A percentile compares a stretch with the other conserved stretches of the same genome.
Conservation (phyloP, 2,329 filamentous ascomycete genomes). For the Xylogone sp. region DNA sequence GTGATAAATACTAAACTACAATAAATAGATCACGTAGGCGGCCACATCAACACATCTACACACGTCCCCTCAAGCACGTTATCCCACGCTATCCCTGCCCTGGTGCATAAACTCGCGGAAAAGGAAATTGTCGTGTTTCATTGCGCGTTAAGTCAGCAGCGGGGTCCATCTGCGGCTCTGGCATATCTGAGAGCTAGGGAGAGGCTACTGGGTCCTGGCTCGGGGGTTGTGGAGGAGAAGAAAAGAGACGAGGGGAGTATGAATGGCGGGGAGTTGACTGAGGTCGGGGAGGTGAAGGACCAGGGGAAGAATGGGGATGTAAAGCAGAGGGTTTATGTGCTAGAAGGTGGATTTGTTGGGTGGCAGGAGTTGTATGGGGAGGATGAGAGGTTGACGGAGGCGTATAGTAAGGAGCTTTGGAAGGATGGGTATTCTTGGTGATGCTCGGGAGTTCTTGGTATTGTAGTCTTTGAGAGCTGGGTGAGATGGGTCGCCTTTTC, state of each 20-base stretch:
- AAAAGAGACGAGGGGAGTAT: slow-evolving; percentile 14
- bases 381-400: slow-evolving; percentile 79
- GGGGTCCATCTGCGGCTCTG: slow-evolving; percentile 81
- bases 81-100: slow-evolving; percentile 73
- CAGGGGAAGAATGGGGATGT: slow-evolving; percentile 20
- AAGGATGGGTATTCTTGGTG: slow-evolving; percentile 28
- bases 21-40: slow-evolving; percentile 91
- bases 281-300: slow-evolving; percentile 25
- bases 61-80: slow-evolving; percentile 73
- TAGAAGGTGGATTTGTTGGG: slow-evolving; percentile 78
- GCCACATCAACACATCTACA: slow-evolving; percentile 75
- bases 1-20: background rate
- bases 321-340: slow-evolving; percentile 71
- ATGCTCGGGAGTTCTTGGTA: background rate
- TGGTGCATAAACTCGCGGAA: slow-evolving; percentile 72
- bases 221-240: slow-evolving; percentile 14
- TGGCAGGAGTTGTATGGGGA: slow-evolving; percentile 86
- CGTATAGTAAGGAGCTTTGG: slow-evolving; percentile 83
- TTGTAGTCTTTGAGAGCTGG: background rate
- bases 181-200: slow-evolving; percentile 72
- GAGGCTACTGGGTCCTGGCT: slow-evolving; percentile 31
- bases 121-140: slow-evolving; percentile 90
- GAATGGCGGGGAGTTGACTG: slow-evolving; percentile 25
- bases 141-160: slow-evolving; percentile 86
- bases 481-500: too few relatives aligned